Evolutionary conservation across 768 basidiomycete species (phyloP).

Genomic region (Podaxis sp.): DNA sequence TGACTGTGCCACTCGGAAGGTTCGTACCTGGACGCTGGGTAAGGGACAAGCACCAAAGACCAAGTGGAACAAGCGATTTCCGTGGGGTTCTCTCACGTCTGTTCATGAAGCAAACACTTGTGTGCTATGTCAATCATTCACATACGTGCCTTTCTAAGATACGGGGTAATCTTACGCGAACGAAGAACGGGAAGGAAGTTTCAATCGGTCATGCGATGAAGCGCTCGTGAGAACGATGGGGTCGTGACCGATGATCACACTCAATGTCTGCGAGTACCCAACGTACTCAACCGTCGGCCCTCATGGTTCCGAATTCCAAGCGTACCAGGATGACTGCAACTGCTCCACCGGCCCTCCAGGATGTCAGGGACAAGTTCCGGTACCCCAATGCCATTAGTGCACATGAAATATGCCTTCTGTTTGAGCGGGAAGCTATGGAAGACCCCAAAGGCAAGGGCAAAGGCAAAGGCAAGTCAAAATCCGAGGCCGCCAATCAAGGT

Average conservation of each 20-base stretch:
- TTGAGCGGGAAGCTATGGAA: too few species aligned
- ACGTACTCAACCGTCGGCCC: too few species aligned
- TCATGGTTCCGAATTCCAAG: too few species aligned
- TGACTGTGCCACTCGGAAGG: constrained; percentile 14
- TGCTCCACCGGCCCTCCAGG: too few species aligned
- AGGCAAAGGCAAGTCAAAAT: background rate
- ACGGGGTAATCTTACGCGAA: constrained; percentile 62
- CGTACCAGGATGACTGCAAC: too few species aligned
- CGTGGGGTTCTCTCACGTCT: constrained; percentile 56
- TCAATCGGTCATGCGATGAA: too few species aligned
- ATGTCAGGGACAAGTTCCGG: too few species aligned
- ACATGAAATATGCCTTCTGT: too few species aligned
- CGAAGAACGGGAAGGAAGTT: constrained; percentile 47
- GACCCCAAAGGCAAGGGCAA: background rate
- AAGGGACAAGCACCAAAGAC: constrained; percentile 48
- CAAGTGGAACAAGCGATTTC: constrained; percentile 60
- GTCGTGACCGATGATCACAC: too few species aligned
- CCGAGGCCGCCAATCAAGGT: background rate
- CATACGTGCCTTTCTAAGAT: constrained; percentile 27
- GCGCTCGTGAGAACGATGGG: too few species aligned
- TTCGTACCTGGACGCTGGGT: constrained; percentile 64
- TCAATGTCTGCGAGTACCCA: too few species aligned
- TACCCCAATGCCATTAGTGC: too few species aligned
- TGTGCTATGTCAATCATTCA: background rate
- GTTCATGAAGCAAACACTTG: constrained; percentile 28